Base-by-base conservation (phyloP, 176 grass and related monocot genomes). In the Triticum timopheevii region DNA sequence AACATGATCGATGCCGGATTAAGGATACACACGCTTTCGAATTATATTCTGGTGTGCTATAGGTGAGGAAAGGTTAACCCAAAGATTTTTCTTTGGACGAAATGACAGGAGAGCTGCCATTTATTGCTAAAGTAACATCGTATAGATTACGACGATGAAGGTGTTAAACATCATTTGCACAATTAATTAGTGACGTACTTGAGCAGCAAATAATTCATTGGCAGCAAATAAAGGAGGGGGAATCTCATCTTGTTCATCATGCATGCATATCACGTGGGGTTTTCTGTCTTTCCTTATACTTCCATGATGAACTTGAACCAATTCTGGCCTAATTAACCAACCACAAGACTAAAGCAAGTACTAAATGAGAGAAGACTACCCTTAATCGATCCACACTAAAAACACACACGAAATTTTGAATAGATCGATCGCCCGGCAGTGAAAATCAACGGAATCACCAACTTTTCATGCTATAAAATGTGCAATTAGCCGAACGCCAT, bases 171-270 rank as follows among this genome's bases (percentile, higher is more conserved):
- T 45, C 38, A 3, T 47, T 66, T 66, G 25, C 25, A 49, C 10
- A 40, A 81, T n/a, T 49, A 33, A 67, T 66, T 17, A 75, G 1
- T 8, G 40, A 44, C 0, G 4, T n/a, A 3, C 25, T 13, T 49
- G 50, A 54, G 50, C 17, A 56, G 34, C 36, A 81, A 68, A 39
- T 69, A 23, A 73, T 17, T 52, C 49, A 17, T 50, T 1, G 5
- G 50, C 13, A 28, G 23, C 10, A 13, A 50, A 19, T 5, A 76
- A 76, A 27, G 5, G 2, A 59, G 2, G 13, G 15, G 56, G 2
- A 3, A 68, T 68, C 30, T 45, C 65, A 56, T 88, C 44, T 52
- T 88, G 68, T 39, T 23, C 35, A 83, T 78, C 9, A 24, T 73
- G 45, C 84, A 79, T 56, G 52, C 23, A 15, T 10, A 90, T 74